Percentiles rank a stretch among this genome's conserved stretches.
Evolutionary conservation across 2,329 filamentous ascomycete species (phyloP).

Genomic region (Xylariales sp.): DNA sequence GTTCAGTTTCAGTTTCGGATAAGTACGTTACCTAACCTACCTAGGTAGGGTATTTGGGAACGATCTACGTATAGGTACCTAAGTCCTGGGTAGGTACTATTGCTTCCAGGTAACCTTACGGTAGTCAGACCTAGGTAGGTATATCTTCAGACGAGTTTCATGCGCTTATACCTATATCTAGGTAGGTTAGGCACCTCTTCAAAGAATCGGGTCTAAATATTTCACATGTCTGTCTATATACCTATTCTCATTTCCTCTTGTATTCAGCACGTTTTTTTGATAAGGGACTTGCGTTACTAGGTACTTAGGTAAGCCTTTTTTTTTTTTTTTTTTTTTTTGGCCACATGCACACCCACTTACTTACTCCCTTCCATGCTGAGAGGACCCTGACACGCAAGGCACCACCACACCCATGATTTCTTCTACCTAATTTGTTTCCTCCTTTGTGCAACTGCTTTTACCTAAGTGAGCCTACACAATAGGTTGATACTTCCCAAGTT

Average conservation of each 20-base stretch:
- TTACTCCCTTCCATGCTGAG: neutral
- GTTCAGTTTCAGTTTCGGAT: no score
- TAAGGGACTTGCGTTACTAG: neutral
- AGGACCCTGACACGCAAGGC: neutral
- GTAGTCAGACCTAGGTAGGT: no score
- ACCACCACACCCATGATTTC: neutral
- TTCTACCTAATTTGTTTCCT: neutral
- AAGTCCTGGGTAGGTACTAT: no score
- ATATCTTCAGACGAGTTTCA: neutral
- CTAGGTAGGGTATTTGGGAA: no score
- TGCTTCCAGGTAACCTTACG: no score
- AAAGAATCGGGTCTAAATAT: neutral
- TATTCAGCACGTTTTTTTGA: neutral
- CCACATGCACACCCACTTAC: neutral
- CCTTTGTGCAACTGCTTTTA: neutral
- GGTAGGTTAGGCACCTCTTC: no score
- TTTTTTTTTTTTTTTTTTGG: constrained; percentile 7
- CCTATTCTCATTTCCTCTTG: neutral
- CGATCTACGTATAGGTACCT: no score
- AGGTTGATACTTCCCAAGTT: neutral
- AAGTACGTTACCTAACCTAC: no score
- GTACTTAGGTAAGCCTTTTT: neutral
- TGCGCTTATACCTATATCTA: neutral
- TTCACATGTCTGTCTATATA: no score
- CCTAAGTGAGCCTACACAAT: neutral